Base-by-base conservation (phyloP, 495 filamentous ascomycete species). In the Hypomontagnella monticulosa region DNA sequence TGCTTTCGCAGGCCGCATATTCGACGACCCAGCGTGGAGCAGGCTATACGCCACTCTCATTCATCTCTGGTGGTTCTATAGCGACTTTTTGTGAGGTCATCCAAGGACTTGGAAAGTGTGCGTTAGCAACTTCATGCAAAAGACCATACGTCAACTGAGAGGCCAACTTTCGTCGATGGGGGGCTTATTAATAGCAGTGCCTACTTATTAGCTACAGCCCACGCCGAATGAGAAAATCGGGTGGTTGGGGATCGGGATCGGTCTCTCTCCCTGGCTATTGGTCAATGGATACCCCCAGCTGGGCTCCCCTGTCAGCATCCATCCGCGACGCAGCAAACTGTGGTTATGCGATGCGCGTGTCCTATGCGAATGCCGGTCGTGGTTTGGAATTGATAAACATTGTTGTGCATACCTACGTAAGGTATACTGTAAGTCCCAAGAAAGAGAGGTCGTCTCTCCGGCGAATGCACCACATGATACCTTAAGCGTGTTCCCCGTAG, bases 161-260 rank as follows among this genome's bases (percentile, higher is more conserved):
- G 50, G 36, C 51, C 18, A 60, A 44, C 55, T 3, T 27, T 61
- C 60, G 55, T 51, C 50, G 63, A 38, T 38, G 36, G 10, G n/a
- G 36, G 9, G n/a, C 2, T 14, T 43, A 69, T 69, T 69, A 69
- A 69, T 63, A 69, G 66, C 33, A 69, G 49, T 33, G n/a, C 36
- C 36, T 16, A 53, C 48, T 46, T 48, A 65, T 68, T 44, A 54
- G 41, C 57, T 57, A 67, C 64, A 58, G 30, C 54, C 58, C 34
- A 47, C 20, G 49, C 49, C 41, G 37, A 54, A 57, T 43, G 2
- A 49, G 49, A 69, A 69, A 69, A 56, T 69, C 59, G 59, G 66
- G 66, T 69, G 66, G 66, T 48, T 69, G 66, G 66, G 66, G 59
- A 63, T 63, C 60, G 66, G 65, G 43, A 68, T 68, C 65, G 63